phyloP scores from a whole-genome alignment of 306 rosid species.

The Gleditsia sinensis region DNA sequence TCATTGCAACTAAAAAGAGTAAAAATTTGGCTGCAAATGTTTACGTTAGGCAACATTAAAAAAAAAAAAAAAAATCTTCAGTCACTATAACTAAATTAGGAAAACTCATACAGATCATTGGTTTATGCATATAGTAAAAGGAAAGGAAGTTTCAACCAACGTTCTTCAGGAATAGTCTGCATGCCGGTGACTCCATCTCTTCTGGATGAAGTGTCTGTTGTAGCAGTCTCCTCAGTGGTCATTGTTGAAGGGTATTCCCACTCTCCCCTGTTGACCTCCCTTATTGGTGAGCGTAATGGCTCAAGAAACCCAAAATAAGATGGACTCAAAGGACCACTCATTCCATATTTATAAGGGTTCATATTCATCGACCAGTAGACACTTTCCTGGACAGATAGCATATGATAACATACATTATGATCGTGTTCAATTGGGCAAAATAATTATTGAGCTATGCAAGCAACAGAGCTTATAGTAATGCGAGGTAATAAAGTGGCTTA shows the following conservation, averaged over 20 bases:
- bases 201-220: slow-evolving; percentile 54
- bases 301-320: slow-evolving; percentile 71
- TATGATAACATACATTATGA: slow-evolving; percentile 13
- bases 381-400: slow-evolving; percentile 59
- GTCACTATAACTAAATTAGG: neutral
- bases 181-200: slow-evolving; percentile 57
- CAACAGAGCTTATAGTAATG: neutral
- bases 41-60: no score
- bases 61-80: neutral
- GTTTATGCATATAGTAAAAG: neutral
- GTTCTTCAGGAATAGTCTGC: slow-evolving; percentile 79
- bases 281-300: slow-evolving; percentile 71
- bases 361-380: slow-evolving; percentile 88
- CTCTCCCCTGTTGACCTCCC: slow-evolving; percentile 64
- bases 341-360: slow-evolving; percentile 76
- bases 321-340: slow-evolving; percentile 59
- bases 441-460: slow-evolving; percentile 3
- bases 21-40: slow-evolving; percentile 2
- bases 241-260: slow-evolving; percentile 69
- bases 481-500: slow-evolving; percentile 2
- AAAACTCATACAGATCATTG: slow-evolving; percentile 15
- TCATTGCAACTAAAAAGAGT: neutral
- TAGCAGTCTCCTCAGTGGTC: slow-evolving; percentile 57
- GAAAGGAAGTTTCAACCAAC: slow-evolving; percentile 52
- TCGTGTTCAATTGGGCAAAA: slow-evolving; percentile 15